Conservation (phyloP, 2,329 filamentous ascomycete species). For the Hawksworthiomyces lignivorus region DNA sequence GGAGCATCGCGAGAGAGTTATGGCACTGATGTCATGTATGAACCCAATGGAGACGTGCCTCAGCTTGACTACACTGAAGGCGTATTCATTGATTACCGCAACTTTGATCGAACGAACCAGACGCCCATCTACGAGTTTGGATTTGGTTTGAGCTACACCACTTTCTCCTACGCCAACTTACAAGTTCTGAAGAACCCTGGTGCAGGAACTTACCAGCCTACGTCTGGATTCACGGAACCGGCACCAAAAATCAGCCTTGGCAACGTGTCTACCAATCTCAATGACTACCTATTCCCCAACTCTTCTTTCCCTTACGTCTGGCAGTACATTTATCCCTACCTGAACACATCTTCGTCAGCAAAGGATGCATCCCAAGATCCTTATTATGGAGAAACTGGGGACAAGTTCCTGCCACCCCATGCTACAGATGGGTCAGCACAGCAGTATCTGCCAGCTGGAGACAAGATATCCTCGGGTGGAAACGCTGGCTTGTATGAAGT, state of each 20-base stretch:
- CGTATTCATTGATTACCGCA: slow-evolving; percentile 73
- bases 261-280: slow-evolving; percentile 52
- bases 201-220: slow-evolving; percentile 48
- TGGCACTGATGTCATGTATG: slow-evolving; percentile 57
- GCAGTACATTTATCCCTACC: slow-evolving; percentile 62
- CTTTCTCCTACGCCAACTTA: slow-evolving; percentile 66
- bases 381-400: slow-evolving; percentile 50
- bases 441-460: slow-evolving; percentile 41
- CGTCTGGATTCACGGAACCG: slow-evolving; percentile 49
- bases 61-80: slow-evolving; percentile 72
- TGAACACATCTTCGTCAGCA: slow-evolving; percentile 54
- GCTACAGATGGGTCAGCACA: slow-evolving; percentile 50
- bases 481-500: slow-evolving; percentile 61
- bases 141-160: slow-evolving; percentile 73
- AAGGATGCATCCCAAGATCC: slow-evolving; percentile 49
- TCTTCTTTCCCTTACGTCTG: slow-evolving; percentile 41
- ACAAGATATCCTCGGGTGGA: slow-evolving; percentile 46
- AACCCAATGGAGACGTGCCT: slow-evolving; percentile 54
- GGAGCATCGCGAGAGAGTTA: slow-evolving; percentile 61
- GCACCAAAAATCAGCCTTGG: slow-evolving; percentile 56
- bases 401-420: slow-evolving; percentile 52
- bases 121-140: slow-evolving; percentile 76
- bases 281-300: slow-evolving; percentile 62
- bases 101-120: slow-evolving; percentile 60
- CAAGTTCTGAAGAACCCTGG: slow-evolving; percentile 39